Evolutionary conservation across 805 yeast species (phyloP), one percentile per base, ranked within the genome.

Genomic region (Metschnikowia hibisci): DNA sequence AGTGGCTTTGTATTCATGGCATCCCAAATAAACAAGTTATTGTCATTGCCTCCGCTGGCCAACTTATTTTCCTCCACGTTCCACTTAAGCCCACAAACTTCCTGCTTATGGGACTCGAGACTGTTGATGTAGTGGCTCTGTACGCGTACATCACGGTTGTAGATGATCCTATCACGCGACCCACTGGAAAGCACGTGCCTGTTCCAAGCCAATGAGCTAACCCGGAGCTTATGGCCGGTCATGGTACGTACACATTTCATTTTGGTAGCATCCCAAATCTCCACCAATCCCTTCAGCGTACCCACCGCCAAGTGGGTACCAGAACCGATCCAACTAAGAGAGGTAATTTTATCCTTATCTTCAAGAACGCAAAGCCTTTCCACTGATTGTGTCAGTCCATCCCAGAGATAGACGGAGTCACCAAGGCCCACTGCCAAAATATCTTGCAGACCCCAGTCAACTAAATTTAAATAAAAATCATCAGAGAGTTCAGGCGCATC

Each of bases 401-500:
- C 89, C 87, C 98, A 90, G 11, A 91, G 66, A 58, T 93, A 93
- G 1, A 90, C 96, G 36, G 86, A 76, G 38, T 87, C 81, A 0
- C 93, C 95, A 34, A 93, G 69, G 0, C 96, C 98, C 6, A 93
- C 98, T 2, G 91, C 96, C 32, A 93, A 67, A 27, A 86, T 68
- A 62, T 91, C 95, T 45, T 83, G 87, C 20, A 87, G 78, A 0
- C 97, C 96, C 99, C 99, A 91, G 60, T 93, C 98, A 1, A 93
- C 85, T 44, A 93, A 71, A 55, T 93, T 93, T 39, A 89, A 73
- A 60, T 91, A 91, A 58, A 90, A 91, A 60, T 91, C 98, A 61
- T 93, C 98, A 5, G 88, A 88, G 16, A 93, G 69, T 37, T 88
- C 96, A 0, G 98, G 99, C 0, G 99, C 99, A 66, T 91, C 99